Conservation (phyloP, 371 early-diverging fungal genomes). For the Mucor mucedo region DNA sequence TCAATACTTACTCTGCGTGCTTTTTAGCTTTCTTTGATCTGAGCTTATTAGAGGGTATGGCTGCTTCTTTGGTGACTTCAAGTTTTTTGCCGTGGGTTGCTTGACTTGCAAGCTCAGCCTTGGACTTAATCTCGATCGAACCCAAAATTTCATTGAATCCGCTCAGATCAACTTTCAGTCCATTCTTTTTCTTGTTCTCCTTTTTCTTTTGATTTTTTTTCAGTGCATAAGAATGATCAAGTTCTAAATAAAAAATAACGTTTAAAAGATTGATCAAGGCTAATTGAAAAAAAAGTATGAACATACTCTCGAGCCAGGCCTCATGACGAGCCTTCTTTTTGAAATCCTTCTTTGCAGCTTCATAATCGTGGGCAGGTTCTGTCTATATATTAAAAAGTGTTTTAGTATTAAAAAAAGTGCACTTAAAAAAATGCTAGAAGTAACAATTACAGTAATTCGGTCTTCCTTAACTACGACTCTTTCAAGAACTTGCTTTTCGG, state of each 20-base stretch:
- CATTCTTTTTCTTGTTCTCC: constrained; percentile 37
- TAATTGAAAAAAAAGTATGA: not conserved
- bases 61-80: constrained; percentile 13
- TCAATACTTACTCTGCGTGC: constrained; percentile 55
- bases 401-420: constrained; percentile 1
- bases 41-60: constrained; percentile 39
- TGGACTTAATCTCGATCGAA: constrained; percentile 34
- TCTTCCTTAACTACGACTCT: constrained; percentile 20
- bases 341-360: constrained; percentile 42
- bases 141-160: constrained; percentile 53
- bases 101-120: constrained; percentile 25
- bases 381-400: not conserved
- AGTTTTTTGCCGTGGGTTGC: constrained; percentile 25
- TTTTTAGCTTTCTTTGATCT: constrained; percentile 57
- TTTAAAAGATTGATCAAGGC: not conserved
- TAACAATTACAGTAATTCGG: constrained; percentile 17
- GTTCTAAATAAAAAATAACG: constrained; percentile 34
- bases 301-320: constrained; percentile 63
- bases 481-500: constrained; percentile 31
- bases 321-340: constrained; percentile 63
- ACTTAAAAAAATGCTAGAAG: not conserved
- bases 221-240: constrained; percentile 56
- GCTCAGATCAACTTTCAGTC: constrained; percentile 37
- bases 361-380: constrained; percentile 24
- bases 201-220: constrained; percentile 55